Base-by-base conservation (phyloP, 495 filamentous ascomycete species). In the Clavariopsis aquatica region DNA sequence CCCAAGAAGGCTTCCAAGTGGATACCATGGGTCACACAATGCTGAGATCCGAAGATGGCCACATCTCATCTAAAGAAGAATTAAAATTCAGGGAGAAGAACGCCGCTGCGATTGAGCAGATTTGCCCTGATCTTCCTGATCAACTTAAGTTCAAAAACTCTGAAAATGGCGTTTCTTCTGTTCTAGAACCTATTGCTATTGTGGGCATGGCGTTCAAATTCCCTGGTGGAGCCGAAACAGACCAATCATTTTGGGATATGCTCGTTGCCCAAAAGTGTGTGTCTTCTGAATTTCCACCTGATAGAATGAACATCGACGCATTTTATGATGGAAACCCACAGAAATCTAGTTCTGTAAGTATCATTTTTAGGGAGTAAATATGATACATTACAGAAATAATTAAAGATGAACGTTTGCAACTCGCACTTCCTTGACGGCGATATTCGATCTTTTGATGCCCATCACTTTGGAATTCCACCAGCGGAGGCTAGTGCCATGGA, bases 181-280 rank as follows among this genome's bases (percentile, higher is more conserved):
- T n/a, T n/a, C n/a, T 56, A 29, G 57, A 60, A 34, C 57, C 57
- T 13, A 60, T 60, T 12, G 57, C 49, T 15, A 52, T 60, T n/a
- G 24, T 60, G 2, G 57, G 57, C 20, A 3, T 60, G 9, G 2
- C 34, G 2, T 47, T 51, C 31, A 43, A 24, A 28, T 46, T 57
- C 28, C 55, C 55, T 45, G 12, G 27, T 45, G 55, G 34, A 1
- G 55, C 55, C 2, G 24, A 7, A 29, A 23, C 8, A 8, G 2
- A 4, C 6, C 3, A 24, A 8, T 8, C 20, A 15, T n/a, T 52
- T 8, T 52, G 49, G 49, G 26, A 52, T 2, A 52, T 29, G 2
- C 7, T 52, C 6, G 7, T 26, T 13, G 20, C 51, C 20, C 7
- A 24, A n/a, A 52, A 15, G 17, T 12, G 43, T 23, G 36, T 23